Conservation (phyloP, 2,329 filamentous ascomycete species). For the Juglanconis juglandina region DNA sequence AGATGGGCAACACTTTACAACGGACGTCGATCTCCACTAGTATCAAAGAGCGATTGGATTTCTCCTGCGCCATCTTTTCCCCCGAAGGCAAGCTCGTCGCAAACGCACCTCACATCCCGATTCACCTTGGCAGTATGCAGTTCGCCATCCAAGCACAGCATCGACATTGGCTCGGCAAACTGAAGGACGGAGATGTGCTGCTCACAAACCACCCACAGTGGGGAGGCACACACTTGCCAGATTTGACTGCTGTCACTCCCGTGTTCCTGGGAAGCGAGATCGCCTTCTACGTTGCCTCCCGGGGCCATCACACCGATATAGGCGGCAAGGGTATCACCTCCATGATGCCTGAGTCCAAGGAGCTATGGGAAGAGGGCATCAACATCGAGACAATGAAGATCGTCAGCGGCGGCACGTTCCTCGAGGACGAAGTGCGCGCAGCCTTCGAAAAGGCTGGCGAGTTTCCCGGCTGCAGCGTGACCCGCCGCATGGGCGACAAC, state of each 20-base stretch:
- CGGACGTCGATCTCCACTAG: slow-evolving; percentile 52
- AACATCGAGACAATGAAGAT: slow-evolving; percentile 37
- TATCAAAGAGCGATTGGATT: slow-evolving; percentile 41
- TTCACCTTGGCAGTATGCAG: slow-evolving; percentile 41
- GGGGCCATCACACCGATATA: slow-evolving; percentile 40
- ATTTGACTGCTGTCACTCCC: slow-evolving; percentile 39
- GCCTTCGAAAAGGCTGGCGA: slow-evolving; percentile 27
- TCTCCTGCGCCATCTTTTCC: slow-evolving; percentile 41
- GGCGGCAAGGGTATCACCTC: slow-evolving; percentile 35
- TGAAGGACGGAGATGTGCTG: slow-evolving; percentile 37
- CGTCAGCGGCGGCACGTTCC: slow-evolving; percentile 33
- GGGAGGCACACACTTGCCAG: slow-evolving; percentile 38
- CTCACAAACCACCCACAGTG: slow-evolving; percentile 37
- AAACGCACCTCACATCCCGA: slow-evolving; percentile 39
- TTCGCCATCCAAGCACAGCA: slow-evolving; percentile 38
- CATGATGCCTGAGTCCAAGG: slow-evolving; percentile 39
- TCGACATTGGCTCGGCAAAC: slow-evolving; percentile 28
- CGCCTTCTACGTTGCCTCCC: slow-evolving; percentile 36
- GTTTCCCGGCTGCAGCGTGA: slow-evolving; percentile 34
- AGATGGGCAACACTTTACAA: slow-evolving; percentile 55
- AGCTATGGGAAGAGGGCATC: slow-evolving; percentile 43
- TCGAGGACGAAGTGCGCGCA: slow-evolving; percentile 13
- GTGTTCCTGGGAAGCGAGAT: slow-evolving; percentile 31
- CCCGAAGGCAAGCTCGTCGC: slow-evolving; percentile 39
- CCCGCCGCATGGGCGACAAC: slow-evolving; percentile 38